Evolutionary conservation across 306 rosid genomes (phyloP).

Genomic region (Malus sylvestris): DNA sequence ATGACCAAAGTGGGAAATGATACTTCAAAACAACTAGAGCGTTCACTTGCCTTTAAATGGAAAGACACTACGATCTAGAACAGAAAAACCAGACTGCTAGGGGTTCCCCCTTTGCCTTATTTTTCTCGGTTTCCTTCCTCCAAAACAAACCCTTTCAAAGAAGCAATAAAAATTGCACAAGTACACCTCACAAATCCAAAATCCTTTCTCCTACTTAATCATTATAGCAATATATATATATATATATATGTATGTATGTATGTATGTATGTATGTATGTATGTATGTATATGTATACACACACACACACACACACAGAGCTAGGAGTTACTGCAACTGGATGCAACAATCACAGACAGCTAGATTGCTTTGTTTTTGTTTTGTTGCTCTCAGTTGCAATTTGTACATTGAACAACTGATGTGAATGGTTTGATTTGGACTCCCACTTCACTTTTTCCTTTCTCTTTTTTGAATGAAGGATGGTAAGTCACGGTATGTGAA

Average conservation of each 20-base stretch:
- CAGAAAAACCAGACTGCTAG: background rate
- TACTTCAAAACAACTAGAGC: background rate
- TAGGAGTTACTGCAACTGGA: background rate
- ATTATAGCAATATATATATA: background rate
- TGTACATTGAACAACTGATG: background rate
- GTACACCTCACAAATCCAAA: background rate
- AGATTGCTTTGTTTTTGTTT: constrained; percentile 1
- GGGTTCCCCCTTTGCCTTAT: background rate
- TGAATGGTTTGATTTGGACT: background rate
- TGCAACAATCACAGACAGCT: background rate
- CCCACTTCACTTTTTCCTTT: background rate
- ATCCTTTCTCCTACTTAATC: background rate
- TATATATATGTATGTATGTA: too few species aligned
- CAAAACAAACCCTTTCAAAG: background rate
- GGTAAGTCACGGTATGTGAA: background rate
- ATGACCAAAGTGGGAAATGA: background rate
- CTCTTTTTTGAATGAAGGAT: background rate
- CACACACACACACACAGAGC: background rate
- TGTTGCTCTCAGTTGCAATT: background rate
- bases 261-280: too few species aligned
- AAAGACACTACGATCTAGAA: background rate
- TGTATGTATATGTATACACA: too few species aligned
- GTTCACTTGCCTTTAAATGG: background rate
- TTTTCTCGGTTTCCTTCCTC: background rate
- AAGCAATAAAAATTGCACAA: background rate